phyloP scores from a whole-genome alignment of 23 red algal genomes.

The Gracilariopsis chorda region DNA sequence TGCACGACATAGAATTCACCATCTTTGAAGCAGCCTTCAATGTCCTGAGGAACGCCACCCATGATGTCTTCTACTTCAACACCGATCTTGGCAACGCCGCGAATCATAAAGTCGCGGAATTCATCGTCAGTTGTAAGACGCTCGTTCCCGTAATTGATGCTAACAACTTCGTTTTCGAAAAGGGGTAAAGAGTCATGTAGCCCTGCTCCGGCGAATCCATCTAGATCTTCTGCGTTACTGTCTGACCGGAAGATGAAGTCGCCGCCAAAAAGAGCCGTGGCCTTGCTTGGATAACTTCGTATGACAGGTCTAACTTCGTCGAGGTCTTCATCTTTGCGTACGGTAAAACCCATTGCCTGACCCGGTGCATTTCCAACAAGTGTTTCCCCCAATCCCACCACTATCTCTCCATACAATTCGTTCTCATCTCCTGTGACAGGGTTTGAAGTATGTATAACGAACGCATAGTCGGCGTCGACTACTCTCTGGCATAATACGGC shows the following conservation, averaged over 20 bases:
- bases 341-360: constrained; percentile 71
- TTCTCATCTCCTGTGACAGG: constrained; percentile 56
- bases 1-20: constrained; percentile 75
- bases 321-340: constrained; percentile 44
- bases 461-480: constrained; percentile 84
- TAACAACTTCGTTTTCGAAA: neutral
- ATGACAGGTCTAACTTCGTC: constrained; percentile 33
- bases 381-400: constrained; percentile 73
- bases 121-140: constrained; percentile 54
- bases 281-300: constrained; percentile 74
- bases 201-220: constrained; percentile 87
- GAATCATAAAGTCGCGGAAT: constrained; percentile 38
- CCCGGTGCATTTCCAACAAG: constrained; percentile 80
- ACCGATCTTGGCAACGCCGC: constrained; percentile 67
- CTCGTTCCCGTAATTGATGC: constrained; percentile 60
- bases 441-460: constrained; percentile 88
- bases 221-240: constrained; percentile 87
- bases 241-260: constrained; percentile 79
- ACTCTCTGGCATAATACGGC: constrained; percentile 80
- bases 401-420: constrained; percentile 75
- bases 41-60: constrained; percentile 70
- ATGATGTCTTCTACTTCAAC: constrained; percentile 60
- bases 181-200: constrained; percentile 77
- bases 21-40: constrained; percentile 74
- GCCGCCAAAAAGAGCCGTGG: constrained; percentile 55